Conservation (phyloP, 805 yeast species). For the Isabelozyma heimii region DNA sequence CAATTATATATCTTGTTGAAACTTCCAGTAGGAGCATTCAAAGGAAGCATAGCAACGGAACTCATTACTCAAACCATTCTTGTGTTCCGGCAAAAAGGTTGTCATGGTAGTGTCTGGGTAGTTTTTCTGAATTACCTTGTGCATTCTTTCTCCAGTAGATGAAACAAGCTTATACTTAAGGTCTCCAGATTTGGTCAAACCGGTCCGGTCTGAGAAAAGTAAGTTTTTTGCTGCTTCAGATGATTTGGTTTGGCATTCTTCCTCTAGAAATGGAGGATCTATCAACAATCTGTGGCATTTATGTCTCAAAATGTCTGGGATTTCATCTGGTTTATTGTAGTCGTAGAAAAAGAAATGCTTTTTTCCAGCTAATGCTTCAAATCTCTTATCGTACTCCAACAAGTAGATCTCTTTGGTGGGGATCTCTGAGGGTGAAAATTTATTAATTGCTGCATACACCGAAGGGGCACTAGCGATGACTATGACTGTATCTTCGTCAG, state of each 20-base stretch:
- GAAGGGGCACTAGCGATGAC: slow-evolving; percentile 89
- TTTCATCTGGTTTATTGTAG: slow-evolving; percentile 62
- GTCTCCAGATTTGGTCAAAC: slow-evolving; percentile 39
- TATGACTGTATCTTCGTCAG: slow-evolving; percentile 66
- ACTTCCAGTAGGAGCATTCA: slow-evolving; percentile 69
- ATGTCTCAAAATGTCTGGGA: slow-evolving; percentile 55
- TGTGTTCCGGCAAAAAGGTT: slow-evolving; percentile 73
- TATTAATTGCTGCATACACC: slow-evolving; percentile 77
- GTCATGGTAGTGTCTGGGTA: slow-evolving; percentile 70
- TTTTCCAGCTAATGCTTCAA: slow-evolving; percentile 66
- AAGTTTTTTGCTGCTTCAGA: slow-evolving; percentile 54
- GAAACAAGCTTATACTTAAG: slow-evolving; percentile 54
- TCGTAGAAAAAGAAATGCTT: slow-evolving; percentile 72
- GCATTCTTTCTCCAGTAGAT: slow-evolving; percentile 90
- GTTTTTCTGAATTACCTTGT: slow-evolving; percentile 51
- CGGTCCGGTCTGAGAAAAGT: slow-evolving; percentile 38
- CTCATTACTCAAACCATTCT: slow-evolving; percentile 83
- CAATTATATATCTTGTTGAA: slow-evolving; percentile 7
- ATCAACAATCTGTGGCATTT: slow-evolving; percentile 70
- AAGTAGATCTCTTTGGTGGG: slow-evolving; percentile 73
- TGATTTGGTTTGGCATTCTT: slow-evolving; percentile 74
- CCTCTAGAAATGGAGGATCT: slow-evolving; percentile 87
- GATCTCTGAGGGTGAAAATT: slow-evolving; percentile 45
- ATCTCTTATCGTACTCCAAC: slow-evolving; percentile 77
- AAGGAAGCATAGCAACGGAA: slow-evolving; percentile 81